phyloP scores from a whole-genome alignment of 2,329 filamentous ascomycete species.

The Hypoxylon sp. region DNA sequence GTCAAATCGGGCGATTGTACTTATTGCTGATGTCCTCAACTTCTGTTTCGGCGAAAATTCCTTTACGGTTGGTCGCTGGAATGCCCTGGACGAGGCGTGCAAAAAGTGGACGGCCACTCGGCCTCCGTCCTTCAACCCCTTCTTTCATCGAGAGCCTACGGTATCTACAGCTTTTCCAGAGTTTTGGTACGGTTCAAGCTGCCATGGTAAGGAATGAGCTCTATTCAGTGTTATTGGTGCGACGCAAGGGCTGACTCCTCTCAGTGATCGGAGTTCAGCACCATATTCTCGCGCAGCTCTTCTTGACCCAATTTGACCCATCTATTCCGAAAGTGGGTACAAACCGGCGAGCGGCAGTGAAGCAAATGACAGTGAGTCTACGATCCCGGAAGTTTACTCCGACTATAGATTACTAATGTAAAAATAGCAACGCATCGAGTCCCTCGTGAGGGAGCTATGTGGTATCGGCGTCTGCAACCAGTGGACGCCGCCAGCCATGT shows the following conservation, averaged over 20 bases:
- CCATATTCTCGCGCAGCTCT: constrained; percentile 69
- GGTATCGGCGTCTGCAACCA: constrained; percentile 72
- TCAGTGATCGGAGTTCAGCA: constrained; percentile 72
- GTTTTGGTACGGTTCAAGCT: constrained; percentile 70
- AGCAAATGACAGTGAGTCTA: constrained; percentile 58
- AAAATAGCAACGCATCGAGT: constrained; percentile 60
- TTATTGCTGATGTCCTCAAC: constrained; percentile 74
- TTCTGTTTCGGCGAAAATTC: constrained; percentile 69
- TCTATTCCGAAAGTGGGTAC: constrained; percentile 65
- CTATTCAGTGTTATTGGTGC: background rate
- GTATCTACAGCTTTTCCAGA: constrained; percentile 67
- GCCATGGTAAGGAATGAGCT: constrained; percentile 60
- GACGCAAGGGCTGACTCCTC: constrained; percentile 21
- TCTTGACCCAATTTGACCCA: constrained; percentile 70
- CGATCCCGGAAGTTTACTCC: background rate
- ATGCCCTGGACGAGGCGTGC: constrained; percentile 62
- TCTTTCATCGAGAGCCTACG: constrained; percentile 61
- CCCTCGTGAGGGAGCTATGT: constrained; percentile 67
- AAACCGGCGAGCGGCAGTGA: constrained; percentile 55
- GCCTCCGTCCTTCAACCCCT: constrained; percentile 68
- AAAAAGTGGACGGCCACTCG: constrained; percentile 62
- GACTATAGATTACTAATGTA: constrained; percentile 28
- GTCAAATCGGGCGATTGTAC: constrained; percentile 73
- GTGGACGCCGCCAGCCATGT: constrained; percentile 68
- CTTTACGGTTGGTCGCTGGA: constrained; percentile 58